Percentiles rank a stretch among this genome's conserved stretches.
These are phyloP conservation scores for Camellia sinensis DNA, from an alignment of 148 eudicot genomes.

Conservation along the genomic window DNA sequence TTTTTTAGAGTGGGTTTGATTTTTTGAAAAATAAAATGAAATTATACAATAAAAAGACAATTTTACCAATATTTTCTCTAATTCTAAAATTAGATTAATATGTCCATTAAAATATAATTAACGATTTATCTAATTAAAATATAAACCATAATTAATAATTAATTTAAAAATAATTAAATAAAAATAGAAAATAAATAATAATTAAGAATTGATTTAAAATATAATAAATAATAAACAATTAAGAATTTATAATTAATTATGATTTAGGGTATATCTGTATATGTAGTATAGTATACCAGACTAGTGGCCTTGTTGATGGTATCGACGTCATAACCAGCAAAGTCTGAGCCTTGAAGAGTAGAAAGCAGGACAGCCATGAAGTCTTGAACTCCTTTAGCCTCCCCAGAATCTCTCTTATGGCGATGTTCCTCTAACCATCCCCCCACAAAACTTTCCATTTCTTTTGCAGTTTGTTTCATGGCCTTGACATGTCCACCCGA, in stretches of 20 bases:
- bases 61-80: no score
- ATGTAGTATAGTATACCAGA: neutral
- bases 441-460: neutral
- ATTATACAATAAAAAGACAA: no score
- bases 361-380: conserved; percentile 1
- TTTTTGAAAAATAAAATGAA: no score
- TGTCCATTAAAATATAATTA: no score
- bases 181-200: no score
- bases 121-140: no score
- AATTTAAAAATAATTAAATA: no score
- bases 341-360: neutral
- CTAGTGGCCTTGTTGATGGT: conserved; percentile 2
- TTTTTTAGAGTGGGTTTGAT: no score
- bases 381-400: neutral
- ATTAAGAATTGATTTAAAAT: no score
- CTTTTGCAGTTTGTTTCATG: conserved; percentile 13
- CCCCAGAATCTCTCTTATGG: neutral
- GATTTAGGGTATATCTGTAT: neutral
- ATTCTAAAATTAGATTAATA: no score
- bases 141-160: no score
- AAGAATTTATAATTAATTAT: neutral
- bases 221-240: neutral
- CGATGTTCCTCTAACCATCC: conserved; percentile 10
- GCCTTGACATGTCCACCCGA: conserved; percentile 21
- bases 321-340: conserved; percentile 1